Evolutionary conservation across 192 early-diverging fungal genomes (phyloP).

Genomic region (Coemansia sp.): DNA sequence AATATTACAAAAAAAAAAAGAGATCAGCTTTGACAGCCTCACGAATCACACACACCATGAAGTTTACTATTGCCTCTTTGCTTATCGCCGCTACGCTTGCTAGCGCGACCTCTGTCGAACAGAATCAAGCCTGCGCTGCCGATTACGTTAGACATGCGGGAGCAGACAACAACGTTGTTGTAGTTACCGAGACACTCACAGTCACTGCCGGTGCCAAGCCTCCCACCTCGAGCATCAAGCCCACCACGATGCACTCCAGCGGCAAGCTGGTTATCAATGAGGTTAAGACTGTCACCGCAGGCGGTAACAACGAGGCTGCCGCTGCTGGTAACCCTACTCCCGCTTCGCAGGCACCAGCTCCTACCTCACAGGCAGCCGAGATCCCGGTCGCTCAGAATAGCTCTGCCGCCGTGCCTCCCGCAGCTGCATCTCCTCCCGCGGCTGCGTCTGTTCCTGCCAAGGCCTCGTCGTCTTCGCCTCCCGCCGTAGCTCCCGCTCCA

Average conservation of each 20-base stretch:
- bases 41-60: conserved; percentile 17
- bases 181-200: background rate
- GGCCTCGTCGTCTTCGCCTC: background rate
- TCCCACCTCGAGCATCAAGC: background rate
- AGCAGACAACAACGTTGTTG: background rate
- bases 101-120: background rate
- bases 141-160: background rate
- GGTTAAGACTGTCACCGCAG: conserved; percentile 33
- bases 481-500: background rate
- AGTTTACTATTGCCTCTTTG: conserved; percentile 20
- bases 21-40: conserved; percentile 7
- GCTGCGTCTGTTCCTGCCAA: background rate
- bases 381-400: background rate
- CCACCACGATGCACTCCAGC: background rate
- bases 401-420: background rate
- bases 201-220: background rate
- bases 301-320: background rate
- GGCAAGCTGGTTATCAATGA: conserved; percentile 27
- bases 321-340: background rate
- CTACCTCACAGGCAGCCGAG: background rate
- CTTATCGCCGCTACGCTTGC: conserved; percentile 19
- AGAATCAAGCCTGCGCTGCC: background rate
- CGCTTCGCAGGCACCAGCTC: background rate
- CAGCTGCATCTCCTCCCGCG: background rate
- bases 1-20: background rate